Conservation (phyloP, 1,284 basidiomycete species). For the Cutaneotrichosporon sp. region DNA sequence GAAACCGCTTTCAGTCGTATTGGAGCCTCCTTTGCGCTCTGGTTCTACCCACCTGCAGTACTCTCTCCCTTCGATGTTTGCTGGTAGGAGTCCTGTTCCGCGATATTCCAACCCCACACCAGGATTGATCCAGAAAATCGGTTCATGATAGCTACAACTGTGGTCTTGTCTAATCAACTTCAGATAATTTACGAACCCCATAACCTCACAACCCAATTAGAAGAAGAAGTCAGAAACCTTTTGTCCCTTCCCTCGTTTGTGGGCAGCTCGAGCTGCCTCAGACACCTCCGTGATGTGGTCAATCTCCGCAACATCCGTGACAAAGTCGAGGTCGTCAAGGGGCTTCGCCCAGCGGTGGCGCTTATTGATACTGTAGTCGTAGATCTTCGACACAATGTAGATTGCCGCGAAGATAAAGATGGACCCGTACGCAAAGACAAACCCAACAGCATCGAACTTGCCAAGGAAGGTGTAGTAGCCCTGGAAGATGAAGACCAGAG, state of each 20-base stretch:
- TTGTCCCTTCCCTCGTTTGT: slow-evolving; percentile 7
- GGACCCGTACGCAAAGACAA: slow-evolving; percentile 24
- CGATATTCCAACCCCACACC: too few species aligned
- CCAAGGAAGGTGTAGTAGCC: slow-evolving; percentile 25
- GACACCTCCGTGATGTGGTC: slow-evolving; percentile 21
- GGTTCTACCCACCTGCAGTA: too few species aligned
- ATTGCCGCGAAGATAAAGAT: slow-evolving; percentile 36
- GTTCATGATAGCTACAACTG: background rate
- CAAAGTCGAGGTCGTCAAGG: slow-evolving; percentile 22
- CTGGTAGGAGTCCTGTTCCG: too few species aligned
- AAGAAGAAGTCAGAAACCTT: slow-evolving; percentile 23
- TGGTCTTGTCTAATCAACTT: too few species aligned
- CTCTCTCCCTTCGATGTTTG: too few species aligned
- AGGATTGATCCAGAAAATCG: too few species aligned
- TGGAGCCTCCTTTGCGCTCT: too few species aligned
- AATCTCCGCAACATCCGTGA: slow-evolving; percentile 23
- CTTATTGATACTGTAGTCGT: slow-evolving; percentile 17
- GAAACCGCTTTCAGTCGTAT: too few species aligned
- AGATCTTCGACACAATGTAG: slow-evolving; percentile 29
- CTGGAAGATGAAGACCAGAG: slow-evolving; percentile 21
- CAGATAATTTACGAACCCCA: too few species aligned
- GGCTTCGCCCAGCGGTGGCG: slow-evolving; percentile 15
- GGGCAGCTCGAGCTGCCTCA: slow-evolving; percentile 19
- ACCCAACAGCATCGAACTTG: background rate
- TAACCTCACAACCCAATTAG: background rate